Evolutionary conservation across 257 asterid genomes (phyloP).

Genomic region (Lantana camara): DNA sequence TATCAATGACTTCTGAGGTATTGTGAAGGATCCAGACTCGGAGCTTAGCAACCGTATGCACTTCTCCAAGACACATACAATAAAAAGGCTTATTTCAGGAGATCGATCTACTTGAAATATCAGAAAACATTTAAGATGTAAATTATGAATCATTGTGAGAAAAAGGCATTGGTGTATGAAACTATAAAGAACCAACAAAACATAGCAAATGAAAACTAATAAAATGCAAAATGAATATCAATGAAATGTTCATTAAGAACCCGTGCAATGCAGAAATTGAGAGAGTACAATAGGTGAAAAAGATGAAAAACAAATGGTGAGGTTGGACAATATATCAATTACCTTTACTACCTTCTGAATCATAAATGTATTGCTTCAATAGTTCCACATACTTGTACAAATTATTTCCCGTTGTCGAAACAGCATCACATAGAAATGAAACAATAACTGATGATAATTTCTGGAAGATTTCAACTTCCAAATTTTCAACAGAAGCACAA

Average conservation of each 20-base stretch:
- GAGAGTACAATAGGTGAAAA: too few relatives aligned
- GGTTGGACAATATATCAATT: constrained; percentile 26
- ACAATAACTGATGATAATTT: constrained; percentile 67
- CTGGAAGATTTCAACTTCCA: constrained; percentile 52
- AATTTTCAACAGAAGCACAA: constrained; percentile 35
- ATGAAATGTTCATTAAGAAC: too few relatives aligned
- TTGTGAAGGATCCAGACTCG: constrained; percentile 61
- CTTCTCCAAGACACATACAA: constrained; percentile 78
- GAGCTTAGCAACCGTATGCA: constrained; percentile 77
- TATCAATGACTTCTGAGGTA: constrained; percentile 79
- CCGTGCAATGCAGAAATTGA: too few relatives aligned
- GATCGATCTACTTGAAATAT: constrained; percentile 52
- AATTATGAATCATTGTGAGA: neutral
- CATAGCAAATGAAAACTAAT: too few relatives aligned
- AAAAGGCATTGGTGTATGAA: neutral
- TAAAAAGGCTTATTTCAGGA: constrained; percentile 73
- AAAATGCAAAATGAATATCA: too few relatives aligned
- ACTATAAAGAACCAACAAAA: too few relatives aligned
- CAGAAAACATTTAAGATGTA: constrained; percentile 21
- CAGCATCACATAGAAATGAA: constrained; percentile 85
- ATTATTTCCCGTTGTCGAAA: constrained; percentile 72
- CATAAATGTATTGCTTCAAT: constrained; percentile 48
- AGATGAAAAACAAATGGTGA: constrained; percentile 1
- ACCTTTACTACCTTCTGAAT: constrained; percentile 58
- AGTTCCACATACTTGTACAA: constrained; percentile 67